Base-by-base conservation (phyloP, 2,329 filamentous ascomycete genomes). In the Phaeoacremonium minimum region DNA sequence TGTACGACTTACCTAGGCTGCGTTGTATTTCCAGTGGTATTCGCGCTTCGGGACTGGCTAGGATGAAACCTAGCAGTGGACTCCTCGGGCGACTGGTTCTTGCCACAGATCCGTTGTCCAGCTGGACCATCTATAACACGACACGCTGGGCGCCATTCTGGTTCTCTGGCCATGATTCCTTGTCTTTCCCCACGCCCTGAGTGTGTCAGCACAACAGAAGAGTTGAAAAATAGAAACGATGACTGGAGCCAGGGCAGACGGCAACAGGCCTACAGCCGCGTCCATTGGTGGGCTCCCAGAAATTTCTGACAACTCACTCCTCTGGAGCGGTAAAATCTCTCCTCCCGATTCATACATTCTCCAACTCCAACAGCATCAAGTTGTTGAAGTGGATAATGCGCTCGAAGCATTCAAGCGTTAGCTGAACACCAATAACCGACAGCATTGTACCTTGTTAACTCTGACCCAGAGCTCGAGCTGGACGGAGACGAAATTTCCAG, bases 401-500 rank as follows among this genome's bases (percentile, higher is more conserved):
- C 46, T 61, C 3, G 37, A 38, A 9, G 35, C 30, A 9, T 58
- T 59, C 41, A 54, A 59, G 26, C 37, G 53, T 49, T 28, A 48
- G 33, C 18, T 15, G 14, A 22, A 2, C 2, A n/a, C 29, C n/a
- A 12, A 7, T n/a, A 19, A 30, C 28, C 19, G 28, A 17, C 30
- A 18, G 19, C 9, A 11, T 19, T 31, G 7, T 15, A 4, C 8
- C 8, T 15, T 6, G 32, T 29, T 33, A 34, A 14, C 15, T 26
- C 7, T 31, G 22, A 13, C 7, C 15, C 32, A 57, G 59, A 37
- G 19, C 51, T 56, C 17, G 60, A 49, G 7, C 46, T 67, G 7
- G 55, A 64, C 20, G 58, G 58, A 5, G 59, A 66, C 26, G 50
- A 59, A 5, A 54, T 69, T 17, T 52, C 44, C 13, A 42, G 37